phyloP scores from a whole-genome alignment of 768 basidiomycete species.

The Amanita pallidorosea region DNA sequence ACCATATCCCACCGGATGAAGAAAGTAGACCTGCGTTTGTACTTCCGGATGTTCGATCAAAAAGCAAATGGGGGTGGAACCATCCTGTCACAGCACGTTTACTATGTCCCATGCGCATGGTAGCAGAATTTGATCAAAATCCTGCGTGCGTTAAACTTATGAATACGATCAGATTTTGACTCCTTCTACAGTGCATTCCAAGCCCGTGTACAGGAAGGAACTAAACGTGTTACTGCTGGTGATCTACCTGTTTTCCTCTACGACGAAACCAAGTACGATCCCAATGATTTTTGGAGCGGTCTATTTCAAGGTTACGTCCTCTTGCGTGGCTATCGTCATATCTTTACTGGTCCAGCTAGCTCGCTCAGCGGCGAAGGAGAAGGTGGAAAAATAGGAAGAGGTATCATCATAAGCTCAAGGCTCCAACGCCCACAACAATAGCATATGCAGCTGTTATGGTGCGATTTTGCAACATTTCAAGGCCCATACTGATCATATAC shows the following conservation, averaged over 20 bases:
- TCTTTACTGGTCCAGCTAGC: background rate
- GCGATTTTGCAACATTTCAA: too few species aligned
- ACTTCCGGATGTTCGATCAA: background rate
- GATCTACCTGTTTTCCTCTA: background rate
- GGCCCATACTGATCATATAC: too few species aligned
- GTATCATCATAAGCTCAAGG: background rate
- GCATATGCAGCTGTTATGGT: background rate
- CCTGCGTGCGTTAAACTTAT: background rate
- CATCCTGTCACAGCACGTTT: background rate
- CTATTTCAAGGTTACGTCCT: background rate
- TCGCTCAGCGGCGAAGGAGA: background rate
- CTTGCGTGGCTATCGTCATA: background rate
- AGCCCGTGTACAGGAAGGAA: background rate
- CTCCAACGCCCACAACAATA: background rate
- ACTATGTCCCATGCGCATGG: background rate
- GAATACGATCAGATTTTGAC: background rate
- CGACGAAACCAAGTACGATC: background rate
- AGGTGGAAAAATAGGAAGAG: background rate
- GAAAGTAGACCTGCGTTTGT: background rate
- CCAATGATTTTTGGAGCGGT: background rate
- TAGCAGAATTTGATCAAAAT: background rate
- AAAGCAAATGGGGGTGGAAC: background rate
- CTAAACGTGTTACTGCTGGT: background rate
- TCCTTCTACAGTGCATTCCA: background rate
- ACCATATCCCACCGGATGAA: background rate